These are phyloP conservation scores for Cadophora luteo-olivacea DNA, from an alignment of 2,329 filamentous ascomycete genomes.

Conservation along the genomic window DNA sequence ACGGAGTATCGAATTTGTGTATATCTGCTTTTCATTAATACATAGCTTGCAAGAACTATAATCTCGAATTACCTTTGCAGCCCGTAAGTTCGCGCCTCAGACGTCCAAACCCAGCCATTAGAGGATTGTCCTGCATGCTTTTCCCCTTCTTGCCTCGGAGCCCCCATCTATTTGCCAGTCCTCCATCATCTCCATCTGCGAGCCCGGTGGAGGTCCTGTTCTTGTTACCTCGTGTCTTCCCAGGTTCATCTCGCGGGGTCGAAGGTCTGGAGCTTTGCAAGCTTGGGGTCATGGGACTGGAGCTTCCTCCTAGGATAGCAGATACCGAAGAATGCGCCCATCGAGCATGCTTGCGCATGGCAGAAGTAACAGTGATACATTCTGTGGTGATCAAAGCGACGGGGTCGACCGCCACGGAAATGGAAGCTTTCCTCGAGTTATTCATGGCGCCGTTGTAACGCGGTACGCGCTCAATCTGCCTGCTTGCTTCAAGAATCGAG, in stretches of 20 bases:
- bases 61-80: constrained; percentile 69
- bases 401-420: constrained; percentile 86
- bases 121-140: constrained; percentile 95
- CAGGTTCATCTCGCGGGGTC: constrained; percentile 41
- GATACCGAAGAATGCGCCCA: constrained; percentile 97
- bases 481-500: constrained; percentile 22
- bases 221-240: constrained; percentile 35
- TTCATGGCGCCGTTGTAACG: constrained; percentile 33
- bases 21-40: constrained; percentile 68
- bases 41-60: constrained; percentile 11
- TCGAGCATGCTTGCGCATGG: constrained; percentile 96
- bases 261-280: constrained; percentile 55
- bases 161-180: constrained; percentile 86
- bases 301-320: constrained; percentile 84
- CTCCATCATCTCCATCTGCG: constrained; percentile 59
- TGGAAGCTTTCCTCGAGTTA: constrained; percentile 44
- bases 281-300: constrained; percentile 49
- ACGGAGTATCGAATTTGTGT: constrained; percentile 83
- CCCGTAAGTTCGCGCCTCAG: constrained; percentile 86
- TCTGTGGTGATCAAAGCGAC: constrained; percentile 95
- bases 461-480: constrained; percentile 19
- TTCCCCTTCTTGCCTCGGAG: constrained; percentile 93
- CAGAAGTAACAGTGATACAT: constrained; percentile 97
- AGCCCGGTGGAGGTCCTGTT: constrained; percentile 33
- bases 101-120: constrained; percentile 93